phyloP scores from a whole-genome alignment of 768 basidiomycete genomes.

The Agaricus blazei region DNA sequence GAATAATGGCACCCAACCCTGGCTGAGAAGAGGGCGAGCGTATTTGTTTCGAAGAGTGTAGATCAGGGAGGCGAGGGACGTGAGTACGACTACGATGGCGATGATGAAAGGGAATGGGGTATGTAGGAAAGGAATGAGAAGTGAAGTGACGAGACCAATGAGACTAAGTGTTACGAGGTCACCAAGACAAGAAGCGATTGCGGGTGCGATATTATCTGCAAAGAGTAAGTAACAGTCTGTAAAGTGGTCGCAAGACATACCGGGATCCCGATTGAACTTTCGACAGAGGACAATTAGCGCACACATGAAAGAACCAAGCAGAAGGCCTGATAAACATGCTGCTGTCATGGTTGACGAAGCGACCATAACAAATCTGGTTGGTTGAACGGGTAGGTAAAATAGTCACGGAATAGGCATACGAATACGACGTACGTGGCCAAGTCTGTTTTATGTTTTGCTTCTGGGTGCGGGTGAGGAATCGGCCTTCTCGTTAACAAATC shows the following conservation, averaged over 20 bases:
- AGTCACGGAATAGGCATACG: neutral
- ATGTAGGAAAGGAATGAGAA: constrained; percentile 62
- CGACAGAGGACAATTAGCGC: constrained; percentile 74
- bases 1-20: constrained; percentile 90
- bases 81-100: constrained; percentile 42
- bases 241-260: constrained; percentile 30
- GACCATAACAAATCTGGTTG: constrained; percentile 68
- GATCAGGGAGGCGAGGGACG: constrained; percentile 43
- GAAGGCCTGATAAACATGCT: constrained; percentile 67
- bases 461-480: constrained; percentile 15
- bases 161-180: constrained; percentile 89
- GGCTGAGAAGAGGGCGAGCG: constrained; percentile 66
- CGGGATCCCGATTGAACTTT: constrained; percentile 76
- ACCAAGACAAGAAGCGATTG: constrained; percentile 88
- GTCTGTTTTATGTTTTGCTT: constrained; percentile 24
- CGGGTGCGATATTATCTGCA: constrained; percentile 92
- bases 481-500: constrained; percentile 20
- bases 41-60: constrained; percentile 61
- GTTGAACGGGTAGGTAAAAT: neutral
- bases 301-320: constrained; percentile 94
- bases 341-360: constrained; percentile 77
- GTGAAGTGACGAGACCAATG: constrained; percentile 66
- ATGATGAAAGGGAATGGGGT: constrained; percentile 62
- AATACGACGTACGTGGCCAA: constrained; percentile 28
- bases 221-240: neutral